Evolutionary conservation across 2,329 filamentous ascomycete genomes (phyloP).

Genomic region (Arthrobotrys sinensis): DNA sequence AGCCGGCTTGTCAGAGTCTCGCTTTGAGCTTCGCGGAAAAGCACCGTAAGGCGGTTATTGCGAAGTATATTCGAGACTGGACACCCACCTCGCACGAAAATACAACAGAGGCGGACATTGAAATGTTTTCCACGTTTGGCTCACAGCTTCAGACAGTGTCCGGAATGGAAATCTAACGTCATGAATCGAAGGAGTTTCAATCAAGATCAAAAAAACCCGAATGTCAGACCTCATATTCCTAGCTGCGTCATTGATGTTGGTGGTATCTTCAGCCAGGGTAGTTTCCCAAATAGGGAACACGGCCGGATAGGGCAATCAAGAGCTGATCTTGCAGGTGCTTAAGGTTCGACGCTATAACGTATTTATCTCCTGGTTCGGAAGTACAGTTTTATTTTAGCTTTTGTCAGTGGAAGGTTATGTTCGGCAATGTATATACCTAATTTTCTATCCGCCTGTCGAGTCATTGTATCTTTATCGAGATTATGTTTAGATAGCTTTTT

Average conservation of each 20-base stretch:
- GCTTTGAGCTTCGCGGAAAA: neutral
- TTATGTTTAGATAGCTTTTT: neutral
- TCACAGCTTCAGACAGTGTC: no score
- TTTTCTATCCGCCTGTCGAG: no score
- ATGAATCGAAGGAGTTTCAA: no score
- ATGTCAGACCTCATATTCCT: no score
- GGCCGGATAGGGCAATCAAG: neutral
- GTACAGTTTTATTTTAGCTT: neutral
- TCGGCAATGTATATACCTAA: no score
- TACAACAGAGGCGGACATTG: slow-evolving; percentile 2
- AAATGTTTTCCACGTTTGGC: neutral
- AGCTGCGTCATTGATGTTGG: neutral
- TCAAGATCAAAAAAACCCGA: no score
- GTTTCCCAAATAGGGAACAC: slow-evolving; percentile 4
- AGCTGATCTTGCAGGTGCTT: neutral
- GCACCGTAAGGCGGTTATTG: neutral
- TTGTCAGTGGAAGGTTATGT: no score
- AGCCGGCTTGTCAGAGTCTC: neutral
- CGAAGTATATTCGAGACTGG: neutral
- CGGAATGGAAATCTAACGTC: no score
- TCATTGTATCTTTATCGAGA: neutral
- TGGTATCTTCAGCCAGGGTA: neutral
- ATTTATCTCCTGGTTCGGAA: neutral
- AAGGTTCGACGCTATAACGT: neutral
- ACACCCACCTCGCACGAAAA: neutral